Conservation (phyloP, 2,329 filamentous ascomycete species). For the Akanthomyces uredinophilus region DNA sequence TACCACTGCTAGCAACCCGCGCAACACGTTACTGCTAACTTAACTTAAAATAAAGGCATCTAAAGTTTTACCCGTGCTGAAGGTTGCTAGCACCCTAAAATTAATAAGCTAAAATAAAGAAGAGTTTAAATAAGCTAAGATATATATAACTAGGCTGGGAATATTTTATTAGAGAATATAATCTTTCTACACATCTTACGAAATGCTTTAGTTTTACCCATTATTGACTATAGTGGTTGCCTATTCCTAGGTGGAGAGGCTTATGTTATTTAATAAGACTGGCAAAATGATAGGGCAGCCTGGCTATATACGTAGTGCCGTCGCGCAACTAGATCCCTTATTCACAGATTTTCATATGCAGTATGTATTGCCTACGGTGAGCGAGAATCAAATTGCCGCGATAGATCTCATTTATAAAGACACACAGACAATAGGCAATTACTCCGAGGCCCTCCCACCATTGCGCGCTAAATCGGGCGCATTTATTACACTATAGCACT, state of each 20-base stretch:
- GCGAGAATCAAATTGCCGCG: background rate
- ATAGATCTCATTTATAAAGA: background rate
- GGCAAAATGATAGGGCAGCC: background rate
- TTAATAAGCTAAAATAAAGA: too few species aligned
- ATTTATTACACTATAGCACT: background rate
- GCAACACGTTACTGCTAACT: too few species aligned
- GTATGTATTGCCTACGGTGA: background rate
- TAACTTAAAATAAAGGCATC: too few species aligned
- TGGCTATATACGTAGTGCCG: constrained; percentile 1
- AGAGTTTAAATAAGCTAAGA: too few species aligned
- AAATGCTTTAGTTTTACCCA: too few species aligned
- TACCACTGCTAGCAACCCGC: too few species aligned
- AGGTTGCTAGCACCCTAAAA: too few species aligned
- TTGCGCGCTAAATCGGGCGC: background rate
- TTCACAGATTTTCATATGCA: constrained; percentile 1
- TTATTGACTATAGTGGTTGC: background rate
- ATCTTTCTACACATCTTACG: too few species aligned
- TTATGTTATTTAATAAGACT: background rate
- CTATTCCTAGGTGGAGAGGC: background rate
- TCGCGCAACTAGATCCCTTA: background rate
- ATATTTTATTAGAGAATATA: too few species aligned
- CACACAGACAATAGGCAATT: background rate
- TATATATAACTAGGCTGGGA: too few species aligned
- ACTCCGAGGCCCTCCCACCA: background rate
- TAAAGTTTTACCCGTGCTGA: too few species aligned